These are phyloP conservation scores for Ascochyta koolunga DNA, from an alignment of 2,329 filamentous ascomycete genomes.

Conservation along the genomic window DNA sequence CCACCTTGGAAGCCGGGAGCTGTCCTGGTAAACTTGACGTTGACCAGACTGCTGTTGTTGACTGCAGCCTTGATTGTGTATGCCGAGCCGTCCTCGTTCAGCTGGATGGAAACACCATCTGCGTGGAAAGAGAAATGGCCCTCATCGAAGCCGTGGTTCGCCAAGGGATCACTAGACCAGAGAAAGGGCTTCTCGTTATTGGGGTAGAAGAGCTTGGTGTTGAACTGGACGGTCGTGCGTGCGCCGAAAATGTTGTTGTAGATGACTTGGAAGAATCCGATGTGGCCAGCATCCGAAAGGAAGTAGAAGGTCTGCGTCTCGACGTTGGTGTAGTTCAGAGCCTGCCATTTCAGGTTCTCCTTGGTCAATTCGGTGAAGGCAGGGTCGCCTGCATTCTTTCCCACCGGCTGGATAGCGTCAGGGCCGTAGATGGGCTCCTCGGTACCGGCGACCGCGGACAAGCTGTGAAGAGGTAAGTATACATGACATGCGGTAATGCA, in stretches of 20 bases:
- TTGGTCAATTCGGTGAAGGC: constrained; percentile 81
- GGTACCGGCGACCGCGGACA: constrained; percentile 85
- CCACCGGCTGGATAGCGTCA: constrained; percentile 83
- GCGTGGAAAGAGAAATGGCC: constrained; percentile 85
- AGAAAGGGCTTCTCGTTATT: constrained; percentile 74
- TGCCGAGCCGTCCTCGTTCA: constrained; percentile 80
- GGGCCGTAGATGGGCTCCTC: constrained; percentile 96
- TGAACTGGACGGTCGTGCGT: constrained; percentile 91
- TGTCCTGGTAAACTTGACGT: constrained; percentile 77
- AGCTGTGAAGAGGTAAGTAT: constrained; percentile 48
- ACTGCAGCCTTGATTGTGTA: constrained; percentile 92
- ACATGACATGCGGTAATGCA: constrained; percentile 1
- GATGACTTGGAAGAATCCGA: constrained; percentile 87
- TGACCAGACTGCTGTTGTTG: constrained; percentile 80
- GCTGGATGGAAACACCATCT: constrained; percentile 80
- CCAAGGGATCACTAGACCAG: constrained; percentile 83
- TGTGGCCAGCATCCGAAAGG: constrained; percentile 75
- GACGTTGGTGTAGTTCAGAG: constrained; percentile 82
- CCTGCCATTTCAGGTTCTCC: constrained; percentile 82
- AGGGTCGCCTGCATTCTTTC: constrained; percentile 76
- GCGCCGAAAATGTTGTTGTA: constrained; percentile 96
- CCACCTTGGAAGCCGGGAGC: constrained; percentile 85
- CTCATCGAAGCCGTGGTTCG: constrained; percentile 82
- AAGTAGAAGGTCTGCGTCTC: constrained; percentile 97
- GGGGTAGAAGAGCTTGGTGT: constrained; percentile 85